These are phyloP conservation scores for Oryza nivara DNA, from an alignment of 176 grass and related monocot genomes.

Conservation along the genomic window DNA sequence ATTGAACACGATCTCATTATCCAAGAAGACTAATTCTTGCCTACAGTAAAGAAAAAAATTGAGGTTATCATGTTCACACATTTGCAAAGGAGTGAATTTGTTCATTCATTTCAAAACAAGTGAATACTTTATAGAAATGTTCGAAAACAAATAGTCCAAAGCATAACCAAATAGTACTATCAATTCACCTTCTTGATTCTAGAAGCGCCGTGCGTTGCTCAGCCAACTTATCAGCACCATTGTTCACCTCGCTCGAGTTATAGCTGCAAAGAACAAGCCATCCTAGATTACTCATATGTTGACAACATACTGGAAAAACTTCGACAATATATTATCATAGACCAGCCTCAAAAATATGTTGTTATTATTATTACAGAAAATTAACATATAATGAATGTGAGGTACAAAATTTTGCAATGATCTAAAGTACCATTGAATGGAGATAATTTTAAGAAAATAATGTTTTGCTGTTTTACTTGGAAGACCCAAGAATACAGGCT, in stretches of 20 bases:
- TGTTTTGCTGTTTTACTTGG: neutral
- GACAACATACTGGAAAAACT: conserved; percentile 11
- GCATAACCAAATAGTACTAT: neutral
- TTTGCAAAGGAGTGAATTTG: neutral
- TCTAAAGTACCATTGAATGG: neutral
- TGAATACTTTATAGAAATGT: neutral
- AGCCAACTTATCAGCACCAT: conserved; percentile 56
- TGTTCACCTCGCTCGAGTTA: conserved; percentile 64
- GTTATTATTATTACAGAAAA: neutral
- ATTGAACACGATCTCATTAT: conserved; percentile 89
- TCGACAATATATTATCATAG: neutral
- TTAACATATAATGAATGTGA: neutral
- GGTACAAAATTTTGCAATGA: neutral
- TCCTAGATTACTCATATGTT: conserved; percentile 37
- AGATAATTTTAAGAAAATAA: neutral
- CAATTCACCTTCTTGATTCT: conserved; percentile 56
- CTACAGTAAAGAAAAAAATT: conserved; percentile 39
- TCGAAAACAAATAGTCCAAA: conserved; percentile 17
- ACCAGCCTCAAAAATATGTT: neutral
- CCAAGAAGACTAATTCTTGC: conserved; percentile 80
- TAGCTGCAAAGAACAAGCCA: conserved; percentile 54
- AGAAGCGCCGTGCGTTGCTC: conserved; percentile 67
- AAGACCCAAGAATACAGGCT: neutral
- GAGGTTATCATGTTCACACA: neutral
- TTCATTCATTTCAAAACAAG: neutral